Evolutionary conservation across 2,329 filamentous ascomycete species (phyloP).

Genomic region (Geoglossum cookeanum): DNA sequence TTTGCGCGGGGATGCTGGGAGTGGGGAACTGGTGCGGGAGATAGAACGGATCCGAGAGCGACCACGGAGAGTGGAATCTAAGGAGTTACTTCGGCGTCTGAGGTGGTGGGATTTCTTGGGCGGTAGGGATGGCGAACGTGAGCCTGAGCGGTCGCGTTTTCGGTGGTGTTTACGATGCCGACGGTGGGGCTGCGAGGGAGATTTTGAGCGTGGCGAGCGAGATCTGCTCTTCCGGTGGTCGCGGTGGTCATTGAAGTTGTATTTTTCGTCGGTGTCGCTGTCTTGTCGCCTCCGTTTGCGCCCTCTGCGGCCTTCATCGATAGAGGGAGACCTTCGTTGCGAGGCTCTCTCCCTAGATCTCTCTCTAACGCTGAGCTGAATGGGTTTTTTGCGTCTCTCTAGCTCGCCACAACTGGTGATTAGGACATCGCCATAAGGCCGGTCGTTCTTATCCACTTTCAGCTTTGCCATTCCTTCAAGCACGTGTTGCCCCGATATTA

Average conservation of each 20-base stretch:
- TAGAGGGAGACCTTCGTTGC: not conserved
- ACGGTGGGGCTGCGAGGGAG: not conserved
- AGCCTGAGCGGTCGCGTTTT: not conserved
- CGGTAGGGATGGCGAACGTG: slow-evolving; percentile 2
- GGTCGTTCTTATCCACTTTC: slow-evolving; percentile 19
- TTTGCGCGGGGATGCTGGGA: not conserved
- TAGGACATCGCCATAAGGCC: slow-evolving; percentile 18
- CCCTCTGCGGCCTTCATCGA: not conserved
- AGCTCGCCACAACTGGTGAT: slow-evolving; percentile 22
- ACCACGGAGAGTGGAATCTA: slow-evolving; percentile 7
- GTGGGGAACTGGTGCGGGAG: not conserved
- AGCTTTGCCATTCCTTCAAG: slow-evolving; percentile 18
- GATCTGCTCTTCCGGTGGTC: not conserved
- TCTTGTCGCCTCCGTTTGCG: not conserved
- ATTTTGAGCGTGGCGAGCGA: not conserved
- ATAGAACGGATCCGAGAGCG: slow-evolving; percentile 5
- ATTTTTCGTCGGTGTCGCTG: not conserved
- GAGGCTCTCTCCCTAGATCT: not conserved
- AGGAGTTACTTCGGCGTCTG: not conserved
- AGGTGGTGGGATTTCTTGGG: slow-evolving; percentile 1
- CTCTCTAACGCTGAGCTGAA: not conserved
- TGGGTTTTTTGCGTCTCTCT: slow-evolving; percentile 15
- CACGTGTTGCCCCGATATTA: slow-evolving; percentile 18
- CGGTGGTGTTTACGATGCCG: not conserved
- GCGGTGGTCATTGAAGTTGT: not conserved